Conservation (phyloP, 768 basidiomycete genomes). For the Collybia sordida region DNA sequence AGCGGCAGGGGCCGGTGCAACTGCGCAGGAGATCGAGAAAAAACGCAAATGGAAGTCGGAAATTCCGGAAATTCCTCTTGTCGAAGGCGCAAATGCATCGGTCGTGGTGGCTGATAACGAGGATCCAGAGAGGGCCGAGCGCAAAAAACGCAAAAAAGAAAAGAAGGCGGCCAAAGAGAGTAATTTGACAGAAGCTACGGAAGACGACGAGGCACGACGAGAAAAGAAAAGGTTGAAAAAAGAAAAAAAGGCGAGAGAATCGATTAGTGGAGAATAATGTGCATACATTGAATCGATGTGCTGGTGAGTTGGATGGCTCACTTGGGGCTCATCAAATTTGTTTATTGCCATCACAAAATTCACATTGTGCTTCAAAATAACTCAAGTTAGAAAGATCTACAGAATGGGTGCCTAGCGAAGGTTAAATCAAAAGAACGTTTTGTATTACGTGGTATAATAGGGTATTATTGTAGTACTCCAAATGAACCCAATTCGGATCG, state of each 20-base stretch:
- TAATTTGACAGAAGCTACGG: slow-evolving; percentile 42
- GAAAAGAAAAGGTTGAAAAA: slow-evolving; percentile 69
- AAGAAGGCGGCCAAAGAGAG: slow-evolving; percentile 54
- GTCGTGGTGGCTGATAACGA: slow-evolving; percentile 39
- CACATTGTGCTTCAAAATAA: too few species aligned
- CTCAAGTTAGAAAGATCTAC: too few species aligned
- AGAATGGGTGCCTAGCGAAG: too few species aligned
- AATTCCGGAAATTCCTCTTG: slow-evolving; percentile 43
- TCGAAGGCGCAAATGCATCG: slow-evolving; percentile 39
- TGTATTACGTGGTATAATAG: background rate
- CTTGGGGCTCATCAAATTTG: background rate
- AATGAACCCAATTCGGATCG: slow-evolving; percentile 13
- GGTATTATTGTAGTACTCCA: slow-evolving; percentile 13
- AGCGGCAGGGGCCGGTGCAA: slow-evolving; percentile 29
- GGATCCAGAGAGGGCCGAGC: slow-evolving; percentile 53
- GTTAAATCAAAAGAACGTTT: background rate
- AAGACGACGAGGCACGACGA: slow-evolving; percentile 59
- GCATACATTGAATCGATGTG: background rate
- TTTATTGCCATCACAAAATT: background rate
- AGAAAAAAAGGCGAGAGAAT: slow-evolving; percentile 59
- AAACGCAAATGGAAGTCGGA: slow-evolving; percentile 85
- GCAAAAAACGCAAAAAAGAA: slow-evolving; percentile 61
- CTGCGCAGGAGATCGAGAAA: slow-evolving; percentile 66
- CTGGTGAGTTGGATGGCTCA: background rate
- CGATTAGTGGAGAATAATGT: slow-evolving; percentile 34